Evolutionary conservation across 345 rosid genomes (phyloP).

Genomic region (Moricandia arvensis): DNA sequence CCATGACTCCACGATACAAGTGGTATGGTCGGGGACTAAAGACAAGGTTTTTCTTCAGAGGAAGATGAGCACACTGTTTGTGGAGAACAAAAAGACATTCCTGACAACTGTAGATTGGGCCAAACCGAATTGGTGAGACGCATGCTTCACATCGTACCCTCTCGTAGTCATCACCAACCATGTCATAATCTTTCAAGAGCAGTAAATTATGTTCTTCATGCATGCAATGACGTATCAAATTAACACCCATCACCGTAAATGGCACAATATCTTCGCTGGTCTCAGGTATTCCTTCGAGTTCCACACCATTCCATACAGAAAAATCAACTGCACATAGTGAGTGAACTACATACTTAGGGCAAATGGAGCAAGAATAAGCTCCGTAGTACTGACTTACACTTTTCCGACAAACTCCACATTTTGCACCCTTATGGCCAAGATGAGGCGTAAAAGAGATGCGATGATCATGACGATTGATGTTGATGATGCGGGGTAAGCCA

Average conservation of each 20-base stretch:
- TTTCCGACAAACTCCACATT: conserved; percentile 10
- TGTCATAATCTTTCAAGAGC: not conserved
- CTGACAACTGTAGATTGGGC: too few species aligned
- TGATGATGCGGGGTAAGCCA: not conserved
- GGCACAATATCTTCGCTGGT: not conserved
- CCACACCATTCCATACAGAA: not conserved
- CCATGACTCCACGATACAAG: not conserved
- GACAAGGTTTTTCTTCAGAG: not conserved
- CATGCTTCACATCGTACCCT: not conserved
- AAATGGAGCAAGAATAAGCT: not conserved
- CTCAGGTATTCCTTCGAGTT: not conserved
- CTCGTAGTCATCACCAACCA: not conserved
- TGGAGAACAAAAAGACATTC: too few species aligned
- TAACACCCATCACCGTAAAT: not conserved
- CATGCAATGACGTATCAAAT: not conserved
- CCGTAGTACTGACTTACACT: not conserved
- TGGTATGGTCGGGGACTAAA: not conserved
- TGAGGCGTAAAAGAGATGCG: not conserved
- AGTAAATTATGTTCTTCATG: not conserved
- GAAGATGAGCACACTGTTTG: not conserved
- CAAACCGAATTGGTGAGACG: too few species aligned
- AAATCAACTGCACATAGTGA: not conserved
- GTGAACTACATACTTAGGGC: conserved; percentile 4
- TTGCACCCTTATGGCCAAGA: not conserved
- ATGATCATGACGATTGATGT: conserved; percentile 5